Conservation (phyloP, 306 rosid species). For the Coriaria nepalensis region DNA sequence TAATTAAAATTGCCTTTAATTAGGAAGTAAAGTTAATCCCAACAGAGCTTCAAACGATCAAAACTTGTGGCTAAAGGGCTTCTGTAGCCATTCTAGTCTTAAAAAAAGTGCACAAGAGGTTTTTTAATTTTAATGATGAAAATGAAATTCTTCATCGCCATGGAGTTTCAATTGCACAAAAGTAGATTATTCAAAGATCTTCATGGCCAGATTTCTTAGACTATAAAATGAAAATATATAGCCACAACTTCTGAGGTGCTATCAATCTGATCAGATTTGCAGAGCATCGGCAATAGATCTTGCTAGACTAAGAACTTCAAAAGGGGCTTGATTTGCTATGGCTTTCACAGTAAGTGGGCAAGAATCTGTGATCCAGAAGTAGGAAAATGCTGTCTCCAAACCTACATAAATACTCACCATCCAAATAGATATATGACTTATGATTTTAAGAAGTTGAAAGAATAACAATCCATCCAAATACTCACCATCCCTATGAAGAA, state of each 20-base stretch:
- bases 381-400: slow-evolving; percentile 42
- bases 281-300: slow-evolving; percentile 79
- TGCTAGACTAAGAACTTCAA: slow-evolving; percentile 81
- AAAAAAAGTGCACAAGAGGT: too few relatives aligned
- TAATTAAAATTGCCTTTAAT: too few relatives aligned
- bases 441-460: slow-evolving; percentile 1
- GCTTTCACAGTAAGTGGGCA: slow-evolving; percentile 79
- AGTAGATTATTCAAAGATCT: too few relatives aligned
- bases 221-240: too few relatives aligned
- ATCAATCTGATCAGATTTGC: slow-evolving; percentile 52
- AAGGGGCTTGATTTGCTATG: slow-evolving; percentile 59
- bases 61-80: too few relatives aligned
- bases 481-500: slow-evolving; percentile 61
- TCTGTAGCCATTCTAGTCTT: too few relatives aligned
- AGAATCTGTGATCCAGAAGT: slow-evolving; percentile 97
- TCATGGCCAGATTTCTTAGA: too few relatives aligned
- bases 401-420: slow-evolving; percentile 21
- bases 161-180: too few relatives aligned
- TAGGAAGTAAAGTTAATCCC: too few relatives aligned
- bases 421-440: slow-evolving; percentile 5
- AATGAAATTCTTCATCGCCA: too few relatives aligned
- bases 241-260: neutral
- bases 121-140: too few relatives aligned
- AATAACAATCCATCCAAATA: neutral
- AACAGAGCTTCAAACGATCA: too few relatives aligned